Evolutionary conservation across 306 rosid species (phyloP), one percentile per base, ranked within the genome.

Genomic region (Malus sieversii): DNA sequence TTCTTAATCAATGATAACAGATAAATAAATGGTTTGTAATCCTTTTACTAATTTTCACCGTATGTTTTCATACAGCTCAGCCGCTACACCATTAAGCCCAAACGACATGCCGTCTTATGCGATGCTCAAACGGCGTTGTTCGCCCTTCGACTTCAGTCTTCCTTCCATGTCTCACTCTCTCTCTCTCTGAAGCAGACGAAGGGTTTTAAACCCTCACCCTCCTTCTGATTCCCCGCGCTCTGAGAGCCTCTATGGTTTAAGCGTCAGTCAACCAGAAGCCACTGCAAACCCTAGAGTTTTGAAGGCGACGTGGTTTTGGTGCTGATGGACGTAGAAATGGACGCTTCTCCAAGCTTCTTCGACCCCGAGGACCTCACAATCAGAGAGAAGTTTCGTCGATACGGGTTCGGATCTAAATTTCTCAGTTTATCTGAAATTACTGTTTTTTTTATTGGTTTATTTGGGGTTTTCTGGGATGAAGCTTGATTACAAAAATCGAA

Each of bases 301-400:
- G 38, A 70, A 13, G 19, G 10, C 33, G 3, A 7, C 68, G 16
- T 60, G 16, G 27, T 48, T 27, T 60, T 33, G 6, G 55, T 69
- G 62, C 10, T 42, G 15, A 90, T 86, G 96, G 96, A 90, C 55
- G 78, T 72, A 20, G 90, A 84, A 64, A 90, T 90, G 96, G 92
- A 87, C 48, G 44, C 91, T 75, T 87, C 90, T 75, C 91, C 93
- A 6, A 70, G 68, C 80, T 73, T 53, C 79, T 88, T 90, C 84
- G 95, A 94, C 44, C 98, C 97, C 0, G 86, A 85, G 33, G 87
- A 94, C 77, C 97, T 87, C 83, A 38, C 88, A n/a, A 58, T 73
- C 42, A 80, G 98, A 51, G 88, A 90, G 74, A 82, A 77, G 75
- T 90, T 76, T 75, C 98, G 97, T 71, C 86, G 98, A 79, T 94